These are phyloP conservation scores for Puya raimondii DNA, from an alignment of 176 grass and related monocot species.

Conservation along the genomic window DNA sequence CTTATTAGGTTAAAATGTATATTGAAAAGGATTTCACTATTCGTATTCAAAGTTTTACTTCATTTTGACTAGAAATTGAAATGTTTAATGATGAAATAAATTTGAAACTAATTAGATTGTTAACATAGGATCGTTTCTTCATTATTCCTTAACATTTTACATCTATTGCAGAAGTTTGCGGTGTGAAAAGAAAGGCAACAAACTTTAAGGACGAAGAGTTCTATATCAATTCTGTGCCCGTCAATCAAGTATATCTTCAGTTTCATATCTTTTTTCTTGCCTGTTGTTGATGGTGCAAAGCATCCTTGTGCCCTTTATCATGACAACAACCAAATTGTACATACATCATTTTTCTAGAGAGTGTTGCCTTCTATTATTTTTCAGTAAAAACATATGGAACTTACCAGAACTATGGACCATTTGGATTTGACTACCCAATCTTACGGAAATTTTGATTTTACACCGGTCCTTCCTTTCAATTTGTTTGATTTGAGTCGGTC, in stretches of 20 bases:
- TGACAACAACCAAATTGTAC: neutral
- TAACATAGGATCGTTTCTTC: neutral
- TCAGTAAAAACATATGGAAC: too few species aligned
- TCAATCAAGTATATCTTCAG: conserved; percentile 56
- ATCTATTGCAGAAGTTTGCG: conserved; percentile 54
- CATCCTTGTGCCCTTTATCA: neutral
- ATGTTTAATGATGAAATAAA: neutral
- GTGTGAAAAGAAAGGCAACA: conserved; percentile 62
- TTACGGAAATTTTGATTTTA: too few species aligned
- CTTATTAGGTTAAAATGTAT: neutral
- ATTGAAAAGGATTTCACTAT: neutral
- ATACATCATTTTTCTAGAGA: neutral
- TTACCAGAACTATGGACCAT: too few species aligned
- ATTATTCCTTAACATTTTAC: neutral
- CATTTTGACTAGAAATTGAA: neutral
- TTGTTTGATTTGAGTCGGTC: too few species aligned
- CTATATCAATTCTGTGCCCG: conserved; percentile 92
- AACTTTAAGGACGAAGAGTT: conserved; percentile 85
- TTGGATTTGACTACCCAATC: too few species aligned
- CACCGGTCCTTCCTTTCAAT: too few species aligned
- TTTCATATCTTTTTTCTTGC: neutral
- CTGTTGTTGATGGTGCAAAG: neutral
- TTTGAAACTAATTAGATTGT: neutral
- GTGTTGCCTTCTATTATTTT: too few species aligned
- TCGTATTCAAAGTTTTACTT: neutral